Conservation (phyloP, 2,329 filamentous ascomycete genomes). For the Malbranchea cinnamomea region DNA sequence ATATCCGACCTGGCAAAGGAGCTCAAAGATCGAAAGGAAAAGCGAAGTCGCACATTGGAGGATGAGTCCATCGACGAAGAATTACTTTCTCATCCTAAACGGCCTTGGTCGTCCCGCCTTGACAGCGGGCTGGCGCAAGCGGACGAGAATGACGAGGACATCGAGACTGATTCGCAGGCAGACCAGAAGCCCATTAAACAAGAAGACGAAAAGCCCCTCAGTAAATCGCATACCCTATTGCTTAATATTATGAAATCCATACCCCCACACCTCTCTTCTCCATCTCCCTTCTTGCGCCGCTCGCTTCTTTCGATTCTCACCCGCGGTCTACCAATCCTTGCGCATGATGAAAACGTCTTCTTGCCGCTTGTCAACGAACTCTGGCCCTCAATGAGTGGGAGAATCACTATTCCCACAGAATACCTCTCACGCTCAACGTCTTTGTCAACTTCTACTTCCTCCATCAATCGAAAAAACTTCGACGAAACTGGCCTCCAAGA, state of each 20-base stretch:
- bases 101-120: conserved; percentile 13
- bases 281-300: conserved; percentile 61
- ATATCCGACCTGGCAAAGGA: conserved; percentile 21
- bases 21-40: conserved; percentile 20
- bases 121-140: conserved; percentile 10
- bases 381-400: conserved; percentile 58
- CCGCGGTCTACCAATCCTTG: conserved; percentile 57
- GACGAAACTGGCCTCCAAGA: conserved; percentile 19
- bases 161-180: conserved; percentile 11
- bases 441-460: conserved; percentile 11
- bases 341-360: conserved; percentile 65
- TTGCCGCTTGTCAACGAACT: conserved; percentile 78
- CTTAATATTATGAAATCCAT: conserved; percentile 69
- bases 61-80: conserved; percentile 10
- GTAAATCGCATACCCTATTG: conserved; percentile 67
- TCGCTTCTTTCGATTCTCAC: conserved; percentile 64
- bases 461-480: conserved; percentile 42
- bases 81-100: conserved; percentile 12
- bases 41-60: conserved; percentile 15
- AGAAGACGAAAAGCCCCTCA: conserved; percentile 45
- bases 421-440: conserved; percentile 31
- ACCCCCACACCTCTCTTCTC: conserved; percentile 79
- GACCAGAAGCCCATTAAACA: conserved; percentile 30
- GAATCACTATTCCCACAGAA: conserved; percentile 36
- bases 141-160: conserved; percentile 16